Evolutionary conservation across 768 basidiomycete genomes (phyloP).

Genomic region (Glaciozyma antarctica): DNA sequence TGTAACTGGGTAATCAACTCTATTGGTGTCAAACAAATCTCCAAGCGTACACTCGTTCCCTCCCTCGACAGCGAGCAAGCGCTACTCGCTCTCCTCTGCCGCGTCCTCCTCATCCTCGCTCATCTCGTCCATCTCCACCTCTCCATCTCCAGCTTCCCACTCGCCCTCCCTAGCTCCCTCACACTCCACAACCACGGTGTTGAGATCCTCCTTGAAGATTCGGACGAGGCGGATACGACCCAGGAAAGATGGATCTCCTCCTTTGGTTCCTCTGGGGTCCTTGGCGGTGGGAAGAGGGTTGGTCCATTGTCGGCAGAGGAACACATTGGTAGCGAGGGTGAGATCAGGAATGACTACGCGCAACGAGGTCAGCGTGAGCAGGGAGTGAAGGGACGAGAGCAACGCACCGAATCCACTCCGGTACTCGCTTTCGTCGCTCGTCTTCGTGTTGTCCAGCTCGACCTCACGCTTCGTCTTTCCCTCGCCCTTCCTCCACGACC

Average conservation of each 20-base stretch:
- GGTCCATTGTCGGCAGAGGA: slow-evolving; percentile 26
- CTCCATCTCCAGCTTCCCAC: slow-evolving; percentile 19
- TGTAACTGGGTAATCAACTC: too few species aligned
- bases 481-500: slow-evolving; percentile 24
- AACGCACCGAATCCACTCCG: slow-evolving; percentile 24
- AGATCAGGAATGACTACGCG: slow-evolving; percentile 26
- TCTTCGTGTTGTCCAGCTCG: slow-evolving; percentile 21
- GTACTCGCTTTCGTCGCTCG: slow-evolving; percentile 21
- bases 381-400: too few species aligned
- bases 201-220: slow-evolving; percentile 15
- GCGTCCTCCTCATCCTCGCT: not conserved
- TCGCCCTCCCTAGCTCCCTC: slow-evolving; percentile 20
- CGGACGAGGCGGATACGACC: slow-evolving; percentile 29
- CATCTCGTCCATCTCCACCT: slow-evolving; percentile 23
- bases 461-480: slow-evolving; percentile 29
- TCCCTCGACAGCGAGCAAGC: too few species aligned
- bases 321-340: slow-evolving; percentile 25
- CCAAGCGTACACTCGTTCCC: too few species aligned
- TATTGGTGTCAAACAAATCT: too few species aligned
- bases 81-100: not conserved
- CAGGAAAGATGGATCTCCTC: slow-evolving; percentile 30
- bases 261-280: slow-evolving; percentile 13
- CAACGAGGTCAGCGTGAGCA: not conserved
- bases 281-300: slow-evolving; percentile 13
- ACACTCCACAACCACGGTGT: slow-evolving; percentile 13